Evolutionary conservation across 768 basidiomycete species (phyloP), one percentile per base, ranked within the genome.

Genomic region (Clavaria fumosa): DNA sequence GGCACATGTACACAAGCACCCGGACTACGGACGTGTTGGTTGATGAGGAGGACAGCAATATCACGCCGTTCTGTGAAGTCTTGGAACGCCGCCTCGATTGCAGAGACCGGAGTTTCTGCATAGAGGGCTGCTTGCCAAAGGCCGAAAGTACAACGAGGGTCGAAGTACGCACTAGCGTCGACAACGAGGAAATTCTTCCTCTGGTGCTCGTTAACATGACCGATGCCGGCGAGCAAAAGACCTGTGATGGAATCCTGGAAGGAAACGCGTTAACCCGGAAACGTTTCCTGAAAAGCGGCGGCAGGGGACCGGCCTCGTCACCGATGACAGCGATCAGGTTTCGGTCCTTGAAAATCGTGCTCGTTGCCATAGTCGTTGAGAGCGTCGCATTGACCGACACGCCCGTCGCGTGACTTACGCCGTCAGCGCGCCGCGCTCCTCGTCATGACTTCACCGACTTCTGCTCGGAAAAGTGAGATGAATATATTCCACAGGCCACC

Each of bases 151-250:
- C n/a, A n/a, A n/a, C n/a, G n/a, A n/a, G n/a, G n/a, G 17, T 12
- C 14, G 6, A n/a, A 7, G 12, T 28, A 63, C 81, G 45, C 51
- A 96, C 95, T 99, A 7, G 78, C 53, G 49, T 96, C 93, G 26
- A 96, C 95, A 22, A 96, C 75, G 32, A 97, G 65, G 57, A 99
- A 97, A 63, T 96, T 99, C 79, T 95, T 95, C 69, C 82, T 85
- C 63, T 89, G 85, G 31, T 81, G 70, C 41, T 82, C 75, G 48
- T 80, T 78, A 44, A 96, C 67, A 56, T 99, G 83, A 1, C 95
- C 95, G 32, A 97, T 72, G 23, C 95, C 95, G 4, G 95, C 95
- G 34, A 99, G 69, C 28, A 99, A 70, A 11, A 97, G 69, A 28
- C 95, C 95, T 0, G 95, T 97, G 44, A 97, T 85, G 3, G 93